phyloP scores from a whole-genome alignment of 2,329 filamentous ascomycete species.

The Lecanicillium sp. region DNA sequence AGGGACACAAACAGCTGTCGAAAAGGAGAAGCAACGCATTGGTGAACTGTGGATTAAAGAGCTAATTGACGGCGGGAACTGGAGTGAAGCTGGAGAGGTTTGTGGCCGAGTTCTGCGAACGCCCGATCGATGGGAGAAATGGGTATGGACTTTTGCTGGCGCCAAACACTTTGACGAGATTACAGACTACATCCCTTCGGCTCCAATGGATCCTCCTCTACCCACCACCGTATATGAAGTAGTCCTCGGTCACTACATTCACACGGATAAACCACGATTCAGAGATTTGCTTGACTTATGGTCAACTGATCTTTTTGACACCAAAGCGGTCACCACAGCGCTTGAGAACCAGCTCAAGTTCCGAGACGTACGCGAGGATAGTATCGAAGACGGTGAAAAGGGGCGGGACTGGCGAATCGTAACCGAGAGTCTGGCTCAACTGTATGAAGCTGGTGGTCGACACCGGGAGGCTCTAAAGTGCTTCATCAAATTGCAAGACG shows the following conservation, averaged over 20 bases:
- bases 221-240: slow-evolving; percentile 81
- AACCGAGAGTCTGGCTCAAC: slow-evolving; percentile 74
- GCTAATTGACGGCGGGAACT: slow-evolving; percentile 65
- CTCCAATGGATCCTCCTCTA: slow-evolving; percentile 69
- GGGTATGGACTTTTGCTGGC: slow-evolving; percentile 87
- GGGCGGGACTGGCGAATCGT: slow-evolving; percentile 83
- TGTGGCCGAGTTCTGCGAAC: slow-evolving; percentile 77
- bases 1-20: slow-evolving; percentile 54
- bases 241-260: slow-evolving; percentile 81
- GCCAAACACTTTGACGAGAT: slow-evolving; percentile 86
- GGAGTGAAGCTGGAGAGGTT: slow-evolving; percentile 68
- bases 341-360: slow-evolving; percentile 77
- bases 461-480: slow-evolving; percentile 78
- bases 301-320: slow-evolving; percentile 77
- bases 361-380: slow-evolving; percentile 66
- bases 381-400: slow-evolving; percentile 61
- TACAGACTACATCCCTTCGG: slow-evolving; percentile 69
- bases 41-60: slow-evolving; percentile 92
- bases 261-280: slow-evolving; percentile 65
- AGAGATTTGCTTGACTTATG: slow-evolving; percentile 73
- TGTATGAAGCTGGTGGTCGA: slow-evolving; percentile 75
- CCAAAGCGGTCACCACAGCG: slow-evolving; percentile 64
- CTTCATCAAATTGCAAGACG: slow-evolving; percentile 87
- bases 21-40: slow-evolving; percentile 82
- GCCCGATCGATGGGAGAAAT: slow-evolving; percentile 83